Evolutionary conservation across 805 yeast genomes (phyloP).

Genomic region (Sugiyamaella marilandica): DNA sequence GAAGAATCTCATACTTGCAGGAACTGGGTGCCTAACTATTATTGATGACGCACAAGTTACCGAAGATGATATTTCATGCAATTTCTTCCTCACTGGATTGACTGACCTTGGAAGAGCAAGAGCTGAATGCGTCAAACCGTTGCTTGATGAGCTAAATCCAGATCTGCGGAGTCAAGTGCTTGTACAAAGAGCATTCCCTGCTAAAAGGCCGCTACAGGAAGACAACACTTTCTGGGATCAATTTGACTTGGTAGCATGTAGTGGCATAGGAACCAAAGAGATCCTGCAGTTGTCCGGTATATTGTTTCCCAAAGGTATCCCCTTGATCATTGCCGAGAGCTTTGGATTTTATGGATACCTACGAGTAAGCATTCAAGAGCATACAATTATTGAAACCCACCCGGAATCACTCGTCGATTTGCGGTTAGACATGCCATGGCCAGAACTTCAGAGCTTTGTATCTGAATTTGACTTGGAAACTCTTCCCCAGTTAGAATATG

Average conservation of each 20-base stretch:
- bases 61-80: conserved; percentile 45
- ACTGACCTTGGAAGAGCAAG: conserved; percentile 41
- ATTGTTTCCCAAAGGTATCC: conserved; percentile 45
- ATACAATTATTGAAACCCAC: conserved; percentile 72
- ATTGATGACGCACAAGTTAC: conserved; percentile 44
- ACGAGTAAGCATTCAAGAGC: conserved; percentile 49
- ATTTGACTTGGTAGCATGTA: conserved; percentile 48
- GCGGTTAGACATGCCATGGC: conserved; percentile 68
- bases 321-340: conserved; percentile 48
- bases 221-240: conserved; percentile 35
- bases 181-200: neutral
- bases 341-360: conserved; percentile 65
- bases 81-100: conserved; percentile 52
- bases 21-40: conserved; percentile 59
- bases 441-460: conserved; percentile 49
- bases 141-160: conserved; percentile 54
- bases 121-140: conserved; percentile 38
- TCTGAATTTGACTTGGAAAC: conserved; percentile 46
- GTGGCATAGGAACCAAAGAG: conserved; percentile 30
- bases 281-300: conserved; percentile 33
- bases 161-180: conserved; percentile 44
- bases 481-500: conserved; percentile 40
- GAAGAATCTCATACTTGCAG: conserved; percentile 77
- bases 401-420: conserved; percentile 59
- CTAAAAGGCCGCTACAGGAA: neutral